Base-by-base conservation (phyloP, 2,329 filamentous ascomycete genomes). In the Trichoderma cornu-damae region DNA sequence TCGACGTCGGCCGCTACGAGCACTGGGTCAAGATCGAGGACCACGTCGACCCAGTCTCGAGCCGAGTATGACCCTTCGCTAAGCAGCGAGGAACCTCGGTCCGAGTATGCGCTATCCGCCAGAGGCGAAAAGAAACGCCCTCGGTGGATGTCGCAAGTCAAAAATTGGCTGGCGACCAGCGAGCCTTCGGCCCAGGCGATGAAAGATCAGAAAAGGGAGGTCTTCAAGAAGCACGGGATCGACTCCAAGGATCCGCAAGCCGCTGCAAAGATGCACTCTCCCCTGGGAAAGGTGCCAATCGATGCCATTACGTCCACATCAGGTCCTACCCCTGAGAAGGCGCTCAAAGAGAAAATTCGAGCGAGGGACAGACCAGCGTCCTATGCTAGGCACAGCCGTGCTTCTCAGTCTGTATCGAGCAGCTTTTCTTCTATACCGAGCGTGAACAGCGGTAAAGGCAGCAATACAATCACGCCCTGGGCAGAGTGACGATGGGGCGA, bases 151-250 rank as follows among this genome's bases (percentile, higher is more conserved):
- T 67, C 67, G 6, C 73, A 75, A 26, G 65, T 79, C 47, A 81
- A 77, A 59, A 72, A 70, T 43, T 81, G 79, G 79, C 64, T 80
- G 6, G 70, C 71, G 1, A 70, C 73, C 20, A 77, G 74, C 47
- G 79, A 82, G 60, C 79, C 79, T 9, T 80, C 79, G 0, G 70
- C 71, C 1, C 75, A 78, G 43, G 79, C 77, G 1, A 69, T 79
- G 61, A 77, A 75, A 61, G 66, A 75, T 12, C 75, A 79, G 60
- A 77, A 74, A 62, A 73, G 69, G 52, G 70, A 72, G 12, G 68
- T 72, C 1, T 79, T 72, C 60, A 69, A 71, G 46, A 75, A 69
- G 40, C 73, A 75, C n/a, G 77, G 76, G 18, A 66, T 80, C 50
- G 66, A 74, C 16, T 67, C 67, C 44, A 70, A 73, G 22, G 76